Percentiles rank a stretch among this genome's conserved stretches.
Conservation (phyloP, 2,329 filamentous ascomycete genomes). For the Sordariomycetes sp. region DNA sequence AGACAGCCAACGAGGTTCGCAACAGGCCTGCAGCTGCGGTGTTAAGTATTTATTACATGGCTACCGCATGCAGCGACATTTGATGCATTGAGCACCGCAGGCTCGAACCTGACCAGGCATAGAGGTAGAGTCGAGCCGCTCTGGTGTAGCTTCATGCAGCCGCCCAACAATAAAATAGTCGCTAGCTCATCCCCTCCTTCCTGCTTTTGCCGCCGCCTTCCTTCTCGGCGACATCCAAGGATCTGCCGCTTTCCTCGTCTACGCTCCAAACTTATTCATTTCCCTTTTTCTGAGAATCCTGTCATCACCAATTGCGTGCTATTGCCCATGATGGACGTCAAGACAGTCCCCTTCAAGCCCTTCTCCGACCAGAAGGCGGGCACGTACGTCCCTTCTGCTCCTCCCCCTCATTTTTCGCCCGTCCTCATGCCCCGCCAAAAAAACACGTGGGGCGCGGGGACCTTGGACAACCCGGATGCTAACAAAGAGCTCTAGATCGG, state of each 20-base stretch:
- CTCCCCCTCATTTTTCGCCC: slow-evolving; percentile 13
- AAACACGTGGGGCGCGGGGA: neutral
- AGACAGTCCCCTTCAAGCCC: slow-evolving; percentile 72
- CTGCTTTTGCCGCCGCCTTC: neutral
- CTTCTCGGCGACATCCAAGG: neutral
- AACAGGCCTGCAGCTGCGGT: neutral
- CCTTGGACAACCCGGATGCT: neutral
- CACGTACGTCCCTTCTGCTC: slow-evolving; percentile 62
- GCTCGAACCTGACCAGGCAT: neutral
- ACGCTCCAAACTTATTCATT: neutral
- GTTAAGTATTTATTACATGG: neutral
- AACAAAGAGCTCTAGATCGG: slow-evolving; percentile 53
- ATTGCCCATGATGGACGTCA: slow-evolving; percentile 49
- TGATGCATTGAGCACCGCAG: too few relatives aligned
- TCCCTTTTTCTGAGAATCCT: too few relatives aligned
- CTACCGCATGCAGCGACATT: too few relatives aligned
- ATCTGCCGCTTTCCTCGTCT: neutral
- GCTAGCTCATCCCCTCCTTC: neutral
- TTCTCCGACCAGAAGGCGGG: slow-evolving; percentile 97
- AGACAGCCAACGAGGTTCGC: neutral
- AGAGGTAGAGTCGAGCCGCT: neutral
- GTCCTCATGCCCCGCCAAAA: neutral
- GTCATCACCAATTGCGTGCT: neutral
- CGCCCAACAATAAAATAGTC: neutral
- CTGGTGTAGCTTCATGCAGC: neutral